A percentile compares a stretch with the other conserved stretches of the same genome.
phyloP scores from a whole-genome alignment of 768 basidiomycete genomes.

The Xerocomus brunneocitrinus region DNA sequence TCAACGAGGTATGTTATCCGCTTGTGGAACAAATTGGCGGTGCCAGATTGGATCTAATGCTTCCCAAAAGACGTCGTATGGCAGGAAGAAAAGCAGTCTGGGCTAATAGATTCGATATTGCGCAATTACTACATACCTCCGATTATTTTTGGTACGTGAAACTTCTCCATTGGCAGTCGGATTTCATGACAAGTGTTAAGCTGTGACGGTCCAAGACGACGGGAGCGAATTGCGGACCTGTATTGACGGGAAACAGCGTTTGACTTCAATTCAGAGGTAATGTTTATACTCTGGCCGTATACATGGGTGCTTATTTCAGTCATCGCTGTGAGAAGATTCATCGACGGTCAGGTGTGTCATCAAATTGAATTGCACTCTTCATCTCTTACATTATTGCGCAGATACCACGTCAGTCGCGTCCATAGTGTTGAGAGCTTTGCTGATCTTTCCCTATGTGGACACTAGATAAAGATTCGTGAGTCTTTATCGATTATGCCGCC shows the following conservation, averaged over 20 bases:
- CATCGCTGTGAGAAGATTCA: slow-evolving; percentile 37
- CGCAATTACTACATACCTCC: slow-evolving; percentile 65
- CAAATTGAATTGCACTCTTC: neutral
- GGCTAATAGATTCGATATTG: slow-evolving; percentile 60
- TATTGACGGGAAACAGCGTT: slow-evolving; percentile 70
- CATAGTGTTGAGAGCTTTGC: neutral
- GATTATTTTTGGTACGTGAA: slow-evolving; percentile 53
- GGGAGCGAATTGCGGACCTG: slow-evolving; percentile 47
- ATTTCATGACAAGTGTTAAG: slow-evolving; percentile 25
- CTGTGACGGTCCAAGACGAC: slow-evolving; percentile 36
- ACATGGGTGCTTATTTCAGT: neutral
- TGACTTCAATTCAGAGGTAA: slow-evolving; percentile 62
- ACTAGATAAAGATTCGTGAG: slow-evolving; percentile 41
- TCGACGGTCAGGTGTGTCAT: slow-evolving; percentile 49
- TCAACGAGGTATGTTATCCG: slow-evolving; percentile 47
- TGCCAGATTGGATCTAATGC: slow-evolving; percentile 1
- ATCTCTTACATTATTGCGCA: slow-evolving; percentile 15
- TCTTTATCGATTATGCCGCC: neutral
- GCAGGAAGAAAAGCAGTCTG: slow-evolving; percentile 55
- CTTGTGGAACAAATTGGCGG: neutral
- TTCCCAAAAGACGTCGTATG: slow-evolving; percentile 53
- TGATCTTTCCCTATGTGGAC: slow-evolving; percentile 1
- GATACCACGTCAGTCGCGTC: slow-evolving; percentile 39
- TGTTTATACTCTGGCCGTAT: neutral
- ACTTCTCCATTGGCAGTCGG: neutral